Percentiles rank a stretch among this genome's conserved stretches.
These are phyloP conservation scores for Brettanomyces naardenensis DNA, from an alignment of 805 yeast species.

Conservation along the genomic window DNA sequence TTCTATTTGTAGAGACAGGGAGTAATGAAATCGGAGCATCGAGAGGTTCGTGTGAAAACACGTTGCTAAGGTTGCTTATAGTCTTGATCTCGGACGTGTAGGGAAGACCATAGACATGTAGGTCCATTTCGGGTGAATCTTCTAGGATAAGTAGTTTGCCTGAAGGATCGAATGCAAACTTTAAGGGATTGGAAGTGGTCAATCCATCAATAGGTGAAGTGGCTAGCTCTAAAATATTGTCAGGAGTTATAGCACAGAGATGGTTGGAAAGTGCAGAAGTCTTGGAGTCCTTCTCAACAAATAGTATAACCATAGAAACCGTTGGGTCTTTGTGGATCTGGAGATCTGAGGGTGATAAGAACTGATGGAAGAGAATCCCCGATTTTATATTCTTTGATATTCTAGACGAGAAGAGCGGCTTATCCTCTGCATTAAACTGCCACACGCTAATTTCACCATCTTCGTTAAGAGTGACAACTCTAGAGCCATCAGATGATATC, in stretches of 20 bases:
- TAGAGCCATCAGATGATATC: slow-evolving; percentile 20
- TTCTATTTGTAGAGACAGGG: slow-evolving; percentile 37
- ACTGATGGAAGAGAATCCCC: slow-evolving; percentile 16
- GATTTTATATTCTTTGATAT: slow-evolving; percentile 6
- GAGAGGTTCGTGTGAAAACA: slow-evolving; percentile 20
- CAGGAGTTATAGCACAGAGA: slow-evolving; percentile 19
- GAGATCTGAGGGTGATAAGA: slow-evolving; percentile 20
- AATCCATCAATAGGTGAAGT: slow-evolving; percentile 18
- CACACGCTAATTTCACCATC: slow-evolving; percentile 25
- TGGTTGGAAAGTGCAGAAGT: slow-evolving; percentile 15
- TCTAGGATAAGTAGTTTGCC: slow-evolving; percentile 23
- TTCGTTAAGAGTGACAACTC: slow-evolving; percentile 23
- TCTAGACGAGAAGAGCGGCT: slow-evolving; percentile 7
- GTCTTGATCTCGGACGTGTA: slow-evolving; percentile 24
- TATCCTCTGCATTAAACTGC: slow-evolving; percentile 10
- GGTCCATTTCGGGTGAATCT: slow-evolving; percentile 7
- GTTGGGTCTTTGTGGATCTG: slow-evolving; percentile 16
- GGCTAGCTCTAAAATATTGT: slow-evolving; percentile 23
- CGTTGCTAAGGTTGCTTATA: slow-evolving; percentile 13
- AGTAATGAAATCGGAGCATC: slow-evolving; percentile 27
- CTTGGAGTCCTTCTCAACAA: slow-evolving; percentile 12
- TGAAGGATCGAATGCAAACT: slow-evolving; percentile 20
- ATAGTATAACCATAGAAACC: slow-evolving; percentile 15
- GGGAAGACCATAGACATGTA: slow-evolving; percentile 25
- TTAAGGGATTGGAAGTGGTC: slow-evolving; percentile 6